Conservation (phyloP, 768 basidiomycete species). For the Ephemerocybe angulata region DNA sequence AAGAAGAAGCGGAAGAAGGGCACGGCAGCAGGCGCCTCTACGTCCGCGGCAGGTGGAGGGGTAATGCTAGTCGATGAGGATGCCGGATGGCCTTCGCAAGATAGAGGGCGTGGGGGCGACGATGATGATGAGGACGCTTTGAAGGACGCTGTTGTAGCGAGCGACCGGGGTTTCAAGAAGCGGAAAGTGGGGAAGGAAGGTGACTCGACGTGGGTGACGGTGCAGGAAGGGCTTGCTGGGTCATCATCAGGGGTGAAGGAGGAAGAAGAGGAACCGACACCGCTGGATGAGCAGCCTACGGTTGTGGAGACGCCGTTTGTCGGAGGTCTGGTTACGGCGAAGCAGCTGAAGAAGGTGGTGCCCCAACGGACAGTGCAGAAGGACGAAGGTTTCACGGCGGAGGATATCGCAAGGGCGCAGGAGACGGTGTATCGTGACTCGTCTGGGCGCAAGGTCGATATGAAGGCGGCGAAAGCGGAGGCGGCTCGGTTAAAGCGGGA, state of each 20-base stretch:
- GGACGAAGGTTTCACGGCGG: constrained; percentile 39
- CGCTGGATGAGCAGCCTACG: constrained; percentile 68
- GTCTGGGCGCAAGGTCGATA: constrained; percentile 83
- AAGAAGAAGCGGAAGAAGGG: constrained; percentile 74
- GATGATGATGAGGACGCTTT: constrained; percentile 56
- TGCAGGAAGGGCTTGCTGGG: constrained; percentile 47
- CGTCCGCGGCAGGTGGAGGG: constrained; percentile 19
- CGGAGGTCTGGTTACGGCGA: constrained; percentile 78
- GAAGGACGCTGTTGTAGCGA: constrained; percentile 63
- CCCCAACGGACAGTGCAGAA: constrained; percentile 37
- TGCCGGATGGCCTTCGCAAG: constrained; percentile 45
- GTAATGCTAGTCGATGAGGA: constrained; percentile 65
- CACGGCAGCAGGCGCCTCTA: constrained; percentile 11
- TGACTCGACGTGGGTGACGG: constrained; percentile 66
- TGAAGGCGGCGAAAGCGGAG: constrained; percentile 80
- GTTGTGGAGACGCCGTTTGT: constrained; percentile 50
- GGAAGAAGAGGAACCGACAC: constrained; percentile 48
- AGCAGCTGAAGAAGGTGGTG: constrained; percentile 65
- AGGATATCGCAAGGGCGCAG: constrained; percentile 62
- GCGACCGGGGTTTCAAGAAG: constrained; percentile 79
- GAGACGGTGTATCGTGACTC: constrained; percentile 95
- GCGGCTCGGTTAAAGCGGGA: constrained; percentile 78
- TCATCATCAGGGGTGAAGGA: constrained; percentile 5
- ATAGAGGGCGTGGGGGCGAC: constrained; percentile 27
- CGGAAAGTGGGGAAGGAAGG: constrained; percentile 40